Percentiles rank a stretch among this genome's conserved stretches.
phyloP scores from a whole-genome alignment of 176 grass and related monocot species.

The Lolium multiflorum region DNA sequence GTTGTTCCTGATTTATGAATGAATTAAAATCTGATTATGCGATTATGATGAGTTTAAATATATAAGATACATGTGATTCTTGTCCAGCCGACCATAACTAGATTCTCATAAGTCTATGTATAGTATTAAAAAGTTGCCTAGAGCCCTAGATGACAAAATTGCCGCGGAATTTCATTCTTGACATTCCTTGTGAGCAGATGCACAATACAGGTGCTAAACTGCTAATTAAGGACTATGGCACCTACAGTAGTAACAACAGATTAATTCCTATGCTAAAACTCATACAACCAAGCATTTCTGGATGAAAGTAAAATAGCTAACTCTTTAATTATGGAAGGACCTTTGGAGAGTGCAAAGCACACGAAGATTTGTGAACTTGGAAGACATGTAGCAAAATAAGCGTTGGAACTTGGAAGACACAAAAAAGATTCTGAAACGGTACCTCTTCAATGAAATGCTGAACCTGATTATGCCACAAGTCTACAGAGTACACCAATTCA shows the following conservation, averaged over 20 bases:
- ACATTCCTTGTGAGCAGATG: neutral
- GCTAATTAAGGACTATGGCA: neutral
- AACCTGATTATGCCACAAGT: constrained; percentile 90
- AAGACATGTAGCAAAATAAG: constrained; percentile 22
- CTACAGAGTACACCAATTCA: constrained; percentile 77
- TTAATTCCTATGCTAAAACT: neutral
- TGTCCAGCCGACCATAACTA: neutral
- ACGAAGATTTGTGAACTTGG: constrained; percentile 1
- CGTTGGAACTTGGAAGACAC: neutral
- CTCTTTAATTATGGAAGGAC: neutral
- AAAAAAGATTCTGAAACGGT: constrained; percentile 15
- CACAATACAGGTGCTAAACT: neutral
- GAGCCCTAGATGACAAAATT: neutral
- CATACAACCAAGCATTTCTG: neutral
- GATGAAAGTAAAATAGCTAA: constrained; percentile 13
- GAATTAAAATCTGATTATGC: neutral
- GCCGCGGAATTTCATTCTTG: neutral
- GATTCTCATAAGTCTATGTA: neutral
- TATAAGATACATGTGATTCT: neutral
- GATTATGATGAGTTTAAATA: constrained; percentile 8
- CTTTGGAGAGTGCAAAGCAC: neutral
- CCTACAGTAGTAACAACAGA: neutral
- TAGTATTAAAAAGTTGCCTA: neutral
- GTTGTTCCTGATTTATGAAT: neutral
- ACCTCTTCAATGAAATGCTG: constrained; percentile 92